Evolutionary conservation across 495 filamentous ascomycete genomes (phyloP).

Genomic region (Penicillium atrosanguineum): DNA sequence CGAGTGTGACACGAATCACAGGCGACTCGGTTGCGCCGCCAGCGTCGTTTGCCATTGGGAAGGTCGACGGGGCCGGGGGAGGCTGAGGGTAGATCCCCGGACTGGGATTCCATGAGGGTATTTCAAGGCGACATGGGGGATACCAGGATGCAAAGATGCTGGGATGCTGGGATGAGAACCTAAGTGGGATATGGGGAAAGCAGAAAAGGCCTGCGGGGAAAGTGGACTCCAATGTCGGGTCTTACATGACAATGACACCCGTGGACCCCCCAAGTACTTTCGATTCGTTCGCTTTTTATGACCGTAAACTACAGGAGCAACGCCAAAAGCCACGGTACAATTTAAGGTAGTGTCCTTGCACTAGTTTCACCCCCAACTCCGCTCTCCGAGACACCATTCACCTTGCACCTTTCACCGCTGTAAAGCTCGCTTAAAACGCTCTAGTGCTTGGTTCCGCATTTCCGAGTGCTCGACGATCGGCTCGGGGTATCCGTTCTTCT

Average conservation of each 20-base stretch:
- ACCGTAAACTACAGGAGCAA: background rate
- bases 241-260: too few species aligned
- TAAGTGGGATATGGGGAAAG: conserved; percentile 6
- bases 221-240: background rate
- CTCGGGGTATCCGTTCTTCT: conserved; percentile 69
- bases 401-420: conserved; percentile 8
- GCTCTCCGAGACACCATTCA: background rate
- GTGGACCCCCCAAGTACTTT: too few species aligned
- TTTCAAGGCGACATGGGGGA: conserved; percentile 25
- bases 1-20: conserved; percentile 48
- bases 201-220: conserved; percentile 6
- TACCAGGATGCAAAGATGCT: background rate
- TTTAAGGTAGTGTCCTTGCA: background rate
- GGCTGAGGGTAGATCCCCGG: conserved; percentile 23
- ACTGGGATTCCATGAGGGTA: conserved; percentile 34
- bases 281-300: background rate
- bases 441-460: conserved; percentile 62
- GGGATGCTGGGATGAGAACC: background rate
- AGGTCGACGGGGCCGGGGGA: conserved; percentile 28
- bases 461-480: conserved; percentile 72
- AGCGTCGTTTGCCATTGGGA: conserved; percentile 40
- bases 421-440: conserved; percentile 65
- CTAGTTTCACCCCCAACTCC: background rate
- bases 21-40: conserved; percentile 47
- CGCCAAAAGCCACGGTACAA: background rate